Evolutionary conservation across 1,139 yeast species (phyloP).

Genomic region (Suhomyces terraborum): DNA sequence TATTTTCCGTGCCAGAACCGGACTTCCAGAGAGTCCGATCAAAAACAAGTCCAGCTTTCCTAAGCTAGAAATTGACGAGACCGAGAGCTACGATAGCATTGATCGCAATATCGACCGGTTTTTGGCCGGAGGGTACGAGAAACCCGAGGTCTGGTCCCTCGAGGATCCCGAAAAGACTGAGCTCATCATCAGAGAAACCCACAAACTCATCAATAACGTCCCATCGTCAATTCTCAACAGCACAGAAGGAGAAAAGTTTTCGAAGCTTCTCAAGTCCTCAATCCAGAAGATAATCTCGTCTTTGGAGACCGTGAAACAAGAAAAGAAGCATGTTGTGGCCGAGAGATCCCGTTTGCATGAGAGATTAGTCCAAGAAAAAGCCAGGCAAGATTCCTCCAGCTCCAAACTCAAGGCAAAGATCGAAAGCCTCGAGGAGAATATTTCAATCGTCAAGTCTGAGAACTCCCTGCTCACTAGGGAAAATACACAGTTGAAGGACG

Average conservation of each 20-base stretch:
- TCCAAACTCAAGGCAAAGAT: slow-evolving; percentile 7
- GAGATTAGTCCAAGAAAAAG: neutral
- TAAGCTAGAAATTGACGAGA: slow-evolving; percentile 9
- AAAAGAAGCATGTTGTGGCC: slow-evolving; percentile 18
- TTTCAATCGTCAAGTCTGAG: neutral
- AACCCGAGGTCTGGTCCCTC: slow-evolving; percentile 1
- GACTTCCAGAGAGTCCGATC: slow-evolving; percentile 19
- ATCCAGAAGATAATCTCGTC: slow-evolving; percentile 26
- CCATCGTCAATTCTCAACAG: slow-evolving; percentile 26
- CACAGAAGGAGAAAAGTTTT: slow-evolving; percentile 32
- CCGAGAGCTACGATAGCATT: slow-evolving; percentile 14
- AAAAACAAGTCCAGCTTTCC: slow-evolving; percentile 11
- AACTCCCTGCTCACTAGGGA: slow-evolving; percentile 14
- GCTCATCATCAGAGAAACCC: slow-evolving; percentile 33
- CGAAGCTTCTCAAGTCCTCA: slow-evolving; percentile 25
- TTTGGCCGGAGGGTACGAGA: slow-evolving; percentile 7
- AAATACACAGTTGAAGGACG: slow-evolving; percentile 16
- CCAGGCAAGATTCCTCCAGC: neutral
- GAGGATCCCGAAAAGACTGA: slow-evolving; percentile 26
- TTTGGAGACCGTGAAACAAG: slow-evolving; percentile 24
- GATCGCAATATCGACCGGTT: slow-evolving; percentile 16
- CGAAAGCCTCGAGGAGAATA: slow-evolving; percentile 2
- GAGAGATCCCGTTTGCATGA: slow-evolving; percentile 19
- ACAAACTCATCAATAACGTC: slow-evolving; percentile 27
- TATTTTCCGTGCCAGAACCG: slow-evolving; percentile 19